These are phyloP conservation scores for Erodium trifolium DNA, from an alignment of 441 rosid species.

Conservation along the genomic window DNA sequence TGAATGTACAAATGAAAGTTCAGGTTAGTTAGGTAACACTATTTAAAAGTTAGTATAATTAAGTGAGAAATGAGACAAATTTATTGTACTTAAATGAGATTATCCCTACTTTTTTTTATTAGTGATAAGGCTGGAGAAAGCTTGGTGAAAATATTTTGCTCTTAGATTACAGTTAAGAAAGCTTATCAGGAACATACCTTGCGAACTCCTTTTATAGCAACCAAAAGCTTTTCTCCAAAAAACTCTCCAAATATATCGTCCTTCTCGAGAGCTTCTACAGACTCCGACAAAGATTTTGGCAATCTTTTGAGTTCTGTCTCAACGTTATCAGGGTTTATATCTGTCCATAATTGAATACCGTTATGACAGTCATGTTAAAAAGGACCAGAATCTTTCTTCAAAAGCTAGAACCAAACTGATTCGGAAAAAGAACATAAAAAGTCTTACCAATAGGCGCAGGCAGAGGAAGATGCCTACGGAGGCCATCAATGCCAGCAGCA, in stretches of 20 bases:
- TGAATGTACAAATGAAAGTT: too few relatives aligned
- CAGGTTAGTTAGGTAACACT: too few relatives aligned
- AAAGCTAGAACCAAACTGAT: too few relatives aligned
- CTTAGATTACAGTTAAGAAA: too few relatives aligned
- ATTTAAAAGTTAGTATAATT: too few relatives aligned
- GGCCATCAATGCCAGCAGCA: slow-evolving; percentile 92
- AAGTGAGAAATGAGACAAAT: too few relatives aligned
- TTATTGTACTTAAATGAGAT: too few relatives aligned
- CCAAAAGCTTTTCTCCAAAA: slow-evolving; percentile 64
- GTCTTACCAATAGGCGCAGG: slow-evolving; percentile 71
- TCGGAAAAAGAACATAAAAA: neutral
- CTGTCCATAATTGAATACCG: slow-evolving; percentile 30
- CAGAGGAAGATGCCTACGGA: slow-evolving; percentile 50
- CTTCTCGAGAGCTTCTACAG: slow-evolving; percentile 58
- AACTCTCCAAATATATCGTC: slow-evolving; percentile 45
- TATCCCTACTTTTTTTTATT: too few relatives aligned
- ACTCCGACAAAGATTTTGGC: slow-evolving; percentile 59
- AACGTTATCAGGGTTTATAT: slow-evolving; percentile 50
- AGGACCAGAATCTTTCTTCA: too few relatives aligned
- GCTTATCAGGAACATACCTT: slow-evolving; percentile 40
- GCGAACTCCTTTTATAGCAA: slow-evolving; percentile 68
- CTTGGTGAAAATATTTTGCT: too few relatives aligned
- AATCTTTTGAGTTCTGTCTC: slow-evolving; percentile 47
- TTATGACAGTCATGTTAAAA: neutral
- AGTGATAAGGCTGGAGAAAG: too few relatives aligned